phyloP scores from a whole-genome alignment of 441 rosid genomes.

The Metrosideros polymorpha region DNA sequence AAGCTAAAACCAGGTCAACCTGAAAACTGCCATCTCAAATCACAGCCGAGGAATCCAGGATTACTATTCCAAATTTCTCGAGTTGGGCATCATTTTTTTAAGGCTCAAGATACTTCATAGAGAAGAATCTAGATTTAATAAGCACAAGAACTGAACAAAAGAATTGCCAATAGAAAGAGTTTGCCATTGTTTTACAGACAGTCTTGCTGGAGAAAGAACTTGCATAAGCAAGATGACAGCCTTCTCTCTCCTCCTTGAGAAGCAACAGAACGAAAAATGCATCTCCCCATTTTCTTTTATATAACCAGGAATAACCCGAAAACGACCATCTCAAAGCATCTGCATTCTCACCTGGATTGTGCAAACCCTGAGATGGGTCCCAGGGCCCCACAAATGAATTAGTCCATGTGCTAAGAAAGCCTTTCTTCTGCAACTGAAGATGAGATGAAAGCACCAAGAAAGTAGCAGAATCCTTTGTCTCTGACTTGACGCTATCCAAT shows the following conservation, averaged over 20 bases:
- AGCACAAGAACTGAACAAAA: neutral
- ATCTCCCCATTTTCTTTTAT: neutral
- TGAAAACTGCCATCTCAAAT: neutral
- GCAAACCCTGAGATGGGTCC: slow-evolving; percentile 99
- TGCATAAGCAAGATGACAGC: neutral
- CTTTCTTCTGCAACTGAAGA: slow-evolving; percentile 80
- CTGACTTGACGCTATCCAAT: slow-evolving; percentile 52
- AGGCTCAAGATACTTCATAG: neutral
- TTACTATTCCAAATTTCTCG: neutral
- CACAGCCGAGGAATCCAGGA: neutral
- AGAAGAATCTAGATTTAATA: neutral
- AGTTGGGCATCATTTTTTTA: neutral
- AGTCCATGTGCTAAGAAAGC: slow-evolving; percentile 91
- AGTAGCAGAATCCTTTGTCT: slow-evolving; percentile 83
- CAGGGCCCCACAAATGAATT: slow-evolving; percentile 99
- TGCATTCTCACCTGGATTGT: slow-evolving; percentile 78
- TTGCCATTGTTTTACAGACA: neutral
- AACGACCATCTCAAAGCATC: neutral
- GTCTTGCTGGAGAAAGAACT: neutral
- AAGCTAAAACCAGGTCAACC: neutral
- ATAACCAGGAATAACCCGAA: neutral
- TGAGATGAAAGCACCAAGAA: slow-evolving; percentile 89
- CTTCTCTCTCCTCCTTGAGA: neutral
- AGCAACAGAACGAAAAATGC: neutral
- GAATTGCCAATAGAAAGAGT: neutral